phyloP scores from a whole-genome alignment of 2,329 filamentous ascomycete species.

The Colletotrichum trifolii region DNA sequence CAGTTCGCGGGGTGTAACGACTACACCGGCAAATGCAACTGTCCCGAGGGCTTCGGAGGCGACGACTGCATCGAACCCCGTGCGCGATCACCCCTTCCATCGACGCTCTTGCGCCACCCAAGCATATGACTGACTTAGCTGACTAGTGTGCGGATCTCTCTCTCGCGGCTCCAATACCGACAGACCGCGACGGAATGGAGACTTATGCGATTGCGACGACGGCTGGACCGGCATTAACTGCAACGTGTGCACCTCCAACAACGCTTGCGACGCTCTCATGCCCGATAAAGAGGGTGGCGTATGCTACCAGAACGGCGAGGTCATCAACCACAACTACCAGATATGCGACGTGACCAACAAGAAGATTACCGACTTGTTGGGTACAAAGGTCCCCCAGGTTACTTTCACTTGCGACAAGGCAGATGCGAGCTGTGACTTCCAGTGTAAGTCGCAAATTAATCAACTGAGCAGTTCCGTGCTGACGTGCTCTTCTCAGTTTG shows the following conservation, averaged over 20 bases:
- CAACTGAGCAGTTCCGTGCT: slow-evolving; percentile 15
- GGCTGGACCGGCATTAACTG: slow-evolving; percentile 98
- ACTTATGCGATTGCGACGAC: slow-evolving; percentile 83
- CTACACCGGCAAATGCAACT: slow-evolving; percentile 91
- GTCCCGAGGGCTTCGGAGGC: slow-evolving; percentile 91
- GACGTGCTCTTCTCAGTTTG: slow-evolving; percentile 72
- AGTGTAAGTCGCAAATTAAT: slow-evolving; percentile 70
- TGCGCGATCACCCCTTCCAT: slow-evolving; percentile 49
- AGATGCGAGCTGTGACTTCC: slow-evolving; percentile 86
- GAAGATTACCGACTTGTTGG: slow-evolving; percentile 89
- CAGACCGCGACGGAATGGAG: slow-evolving; percentile 76
- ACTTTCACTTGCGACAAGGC: slow-evolving; percentile 91
- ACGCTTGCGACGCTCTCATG: slow-evolving; percentile 90
- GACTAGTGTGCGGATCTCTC: slow-evolving; percentile 83
- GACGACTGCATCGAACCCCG: slow-evolving; percentile 90
- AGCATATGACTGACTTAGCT: slow-evolving; percentile 34
- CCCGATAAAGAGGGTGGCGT: slow-evolving; percentile 83
- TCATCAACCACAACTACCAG: slow-evolving; percentile 95
- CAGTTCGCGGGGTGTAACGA: slow-evolving; percentile 92
- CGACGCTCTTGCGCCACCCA: slow-evolving; percentile 5
- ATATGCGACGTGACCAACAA: slow-evolving; percentile 97
- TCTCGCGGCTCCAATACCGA: slow-evolving; percentile 85
- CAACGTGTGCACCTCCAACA: slow-evolving; percentile 88
- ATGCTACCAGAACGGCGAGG: slow-evolving; percentile 90
- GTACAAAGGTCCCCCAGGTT: slow-evolving; percentile 87